Conservation (phyloP, 2,329 filamentous ascomycete genomes). For the Alternaria arborescens region DNA sequence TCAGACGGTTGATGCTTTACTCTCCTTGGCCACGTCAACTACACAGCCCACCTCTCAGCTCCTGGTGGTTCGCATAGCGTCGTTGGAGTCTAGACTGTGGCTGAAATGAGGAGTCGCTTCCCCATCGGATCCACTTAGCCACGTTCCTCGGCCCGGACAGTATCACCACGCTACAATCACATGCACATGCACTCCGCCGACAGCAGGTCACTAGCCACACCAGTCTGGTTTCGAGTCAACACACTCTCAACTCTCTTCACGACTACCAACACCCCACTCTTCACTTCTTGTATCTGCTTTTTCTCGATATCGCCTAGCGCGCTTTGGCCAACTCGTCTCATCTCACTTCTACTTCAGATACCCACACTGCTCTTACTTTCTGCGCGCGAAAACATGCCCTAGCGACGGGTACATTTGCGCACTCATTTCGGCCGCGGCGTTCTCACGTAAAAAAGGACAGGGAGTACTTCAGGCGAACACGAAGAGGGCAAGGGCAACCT, state of each 20-base stretch:
- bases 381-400: slow-evolving; percentile 13
- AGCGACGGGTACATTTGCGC: slow-evolving; percentile 15
- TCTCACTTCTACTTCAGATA: slow-evolving; percentile 31
- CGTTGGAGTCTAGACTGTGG: slow-evolving; percentile 32
- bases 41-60: slow-evolving; percentile 27
- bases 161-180: slow-evolving; percentile 16
- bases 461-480: slow-evolving; percentile 8
- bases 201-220: slow-evolving; percentile 13
- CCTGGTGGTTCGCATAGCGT: slow-evolving; percentile 22
- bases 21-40: slow-evolving; percentile 23
- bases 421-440: slow-evolving; percentile 30
- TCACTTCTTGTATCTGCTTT: slow-evolving; percentile 34
- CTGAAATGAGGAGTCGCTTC: slow-evolving; percentile 15
- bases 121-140: slow-evolving; percentile 21
- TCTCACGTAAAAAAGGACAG: slow-evolving; percentile 25
- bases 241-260: slow-evolving; percentile 1
- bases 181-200: slow-evolving; percentile 9
- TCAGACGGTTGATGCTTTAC: background rate
- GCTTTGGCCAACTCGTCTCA: slow-evolving; percentile 14
- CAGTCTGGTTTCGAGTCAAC: background rate
- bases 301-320: slow-evolving; percentile 16
- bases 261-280: slow-evolving; percentile 23
- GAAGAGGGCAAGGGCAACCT: slow-evolving; percentile 10
- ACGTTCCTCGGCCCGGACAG: slow-evolving; percentile 23
- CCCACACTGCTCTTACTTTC: slow-evolving; percentile 30